Evolutionary conservation across 2,329 filamentous ascomycete genomes (phyloP), one percentile per base, ranked within the genome.

Genomic region (Colletotrichum sp.): DNA sequence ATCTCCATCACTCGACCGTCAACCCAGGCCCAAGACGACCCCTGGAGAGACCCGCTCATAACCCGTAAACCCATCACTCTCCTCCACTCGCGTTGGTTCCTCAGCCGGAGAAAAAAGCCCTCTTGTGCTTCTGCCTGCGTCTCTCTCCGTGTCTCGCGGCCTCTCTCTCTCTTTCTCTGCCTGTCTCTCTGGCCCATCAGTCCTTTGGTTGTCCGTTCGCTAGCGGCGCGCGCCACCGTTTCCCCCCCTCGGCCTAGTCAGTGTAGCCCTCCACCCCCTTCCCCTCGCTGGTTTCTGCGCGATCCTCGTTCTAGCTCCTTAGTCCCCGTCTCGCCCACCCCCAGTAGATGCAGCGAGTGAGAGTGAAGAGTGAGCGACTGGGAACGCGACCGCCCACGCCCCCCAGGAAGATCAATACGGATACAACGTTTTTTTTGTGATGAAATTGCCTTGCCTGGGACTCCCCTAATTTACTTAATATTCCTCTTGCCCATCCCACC

Each of bases 401-500:
- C 69, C 73, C 73, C 64, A 13, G 58, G 55, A 61, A 32, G 18
- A 73, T 72, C 72, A 70, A 34, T 30, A 74, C 27, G 70, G 70
- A 75, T 75, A 75, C 70, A 73, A 75, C 70, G 43, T 48, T 48
- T 48, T 48, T 28, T 73, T 72, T 73, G 56, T 68, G 70, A 75
- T 72, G 36, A 75, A 65, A 75, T 75, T 73, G 73, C 70, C 66
- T 69, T 64, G 32, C 64, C 70, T 28, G 32, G 68, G 28, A 28
- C 58, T 56, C 58, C 64, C 58, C 56, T 73, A 60, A 75, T 73
- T 75, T 75, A 64, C 65, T 75, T 73, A 75, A 75, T 75, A 69
- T 73, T 55, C 39, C 28, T 52, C 34, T 61, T 61, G 56, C 70
- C 64, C 70, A 25, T 55, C 65, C 36, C 58, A 61, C 9, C 64